Evolutionary conservation across 2,329 filamentous ascomycete species (phyloP).

Genomic region (Cryphonectria radicalis): DNA sequence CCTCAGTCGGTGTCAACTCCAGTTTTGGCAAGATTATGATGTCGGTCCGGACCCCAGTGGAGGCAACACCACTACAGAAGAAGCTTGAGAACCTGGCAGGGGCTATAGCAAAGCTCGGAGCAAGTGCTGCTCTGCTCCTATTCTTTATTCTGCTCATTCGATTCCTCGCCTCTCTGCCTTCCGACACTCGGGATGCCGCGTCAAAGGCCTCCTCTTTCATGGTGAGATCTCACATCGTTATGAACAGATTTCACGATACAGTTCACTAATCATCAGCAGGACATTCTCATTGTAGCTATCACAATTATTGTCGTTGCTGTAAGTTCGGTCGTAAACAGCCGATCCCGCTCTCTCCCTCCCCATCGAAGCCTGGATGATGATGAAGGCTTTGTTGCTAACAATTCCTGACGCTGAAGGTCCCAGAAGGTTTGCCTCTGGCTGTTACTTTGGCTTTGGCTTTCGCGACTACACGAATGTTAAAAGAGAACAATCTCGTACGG

Average conservation of each 20-base stretch:
- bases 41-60: slow-evolving; percentile 55
- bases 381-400: neutral
- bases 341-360: neutral
- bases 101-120: slow-evolving; percentile 53
- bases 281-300: slow-evolving; percentile 67
- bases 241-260: neutral
- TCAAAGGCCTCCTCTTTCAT: slow-evolving; percentile 64
- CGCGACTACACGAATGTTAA: slow-evolving; percentile 69
- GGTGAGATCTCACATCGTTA: slow-evolving; percentile 6
- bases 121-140: slow-evolving; percentile 71
- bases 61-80: slow-evolving; percentile 58
- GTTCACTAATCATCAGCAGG: slow-evolving; percentile 24
- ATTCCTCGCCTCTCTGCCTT: slow-evolving; percentile 67
- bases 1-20: slow-evolving; percentile 59
- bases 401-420: slow-evolving; percentile 41
- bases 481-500: slow-evolving; percentile 73
- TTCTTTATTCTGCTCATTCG: slow-evolving; percentile 81
- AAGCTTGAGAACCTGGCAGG: slow-evolving; percentile 54
- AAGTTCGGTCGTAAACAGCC: neutral
- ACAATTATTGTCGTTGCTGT: slow-evolving; percentile 68
- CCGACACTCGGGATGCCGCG: slow-evolving; percentile 51
- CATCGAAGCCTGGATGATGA: neutral
- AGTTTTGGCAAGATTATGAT: slow-evolving; percentile 61
- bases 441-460: slow-evolving; percentile 71
- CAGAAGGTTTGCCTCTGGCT: slow-evolving; percentile 68